Conservation (phyloP, 2,329 filamentous ascomycete species). For the Nothophaeocryptopus gaeumannii region DNA sequence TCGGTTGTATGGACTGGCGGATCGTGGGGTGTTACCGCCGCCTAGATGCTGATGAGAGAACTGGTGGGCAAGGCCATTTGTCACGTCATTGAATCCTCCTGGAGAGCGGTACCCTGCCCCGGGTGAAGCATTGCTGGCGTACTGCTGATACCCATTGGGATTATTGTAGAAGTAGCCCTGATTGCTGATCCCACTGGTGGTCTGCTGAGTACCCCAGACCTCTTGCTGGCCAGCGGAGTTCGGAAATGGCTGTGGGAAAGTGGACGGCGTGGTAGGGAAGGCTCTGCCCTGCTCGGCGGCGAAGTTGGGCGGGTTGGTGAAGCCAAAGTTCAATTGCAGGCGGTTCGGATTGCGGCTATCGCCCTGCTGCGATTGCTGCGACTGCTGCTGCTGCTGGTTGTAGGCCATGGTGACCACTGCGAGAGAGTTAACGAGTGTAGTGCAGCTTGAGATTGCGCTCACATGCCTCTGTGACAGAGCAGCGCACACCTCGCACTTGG, state of each 20-base stretch:
- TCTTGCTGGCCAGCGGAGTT: slow-evolving; percentile 61
- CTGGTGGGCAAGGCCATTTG: slow-evolving; percentile 88
- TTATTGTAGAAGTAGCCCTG: slow-evolving; percentile 53
- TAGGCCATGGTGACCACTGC: slow-evolving; percentile 17
- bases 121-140: slow-evolving; percentile 41
- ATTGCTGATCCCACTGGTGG: slow-evolving; percentile 41
- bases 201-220: slow-evolving; percentile 52
- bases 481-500: background rate
- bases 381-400: slow-evolving; percentile 21
- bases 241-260: slow-evolving; percentile 83
- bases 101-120: slow-evolving; percentile 58
- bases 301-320: slow-evolving; percentile 44
- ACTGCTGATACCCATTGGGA: slow-evolving; percentile 50
- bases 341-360: slow-evolving; percentile 41
- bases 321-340: slow-evolving; percentile 54
- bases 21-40: slow-evolving; percentile 62
- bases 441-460: background rate
- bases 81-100: slow-evolving; percentile 70
- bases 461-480: slow-evolving; percentile 2
- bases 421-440: slow-evolving; percentile 1
- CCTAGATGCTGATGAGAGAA: slow-evolving; percentile 91
- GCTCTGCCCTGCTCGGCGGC: slow-evolving; percentile 45
- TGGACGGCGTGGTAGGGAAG: slow-evolving; percentile 76
- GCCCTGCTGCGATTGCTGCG: slow-evolving; percentile 25
- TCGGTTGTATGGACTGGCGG: slow-evolving; percentile 64